Evolutionary conservation across 1,139 yeast species (phyloP).

Genomic region (Kurtzmaniella quercitrusa): DNA sequence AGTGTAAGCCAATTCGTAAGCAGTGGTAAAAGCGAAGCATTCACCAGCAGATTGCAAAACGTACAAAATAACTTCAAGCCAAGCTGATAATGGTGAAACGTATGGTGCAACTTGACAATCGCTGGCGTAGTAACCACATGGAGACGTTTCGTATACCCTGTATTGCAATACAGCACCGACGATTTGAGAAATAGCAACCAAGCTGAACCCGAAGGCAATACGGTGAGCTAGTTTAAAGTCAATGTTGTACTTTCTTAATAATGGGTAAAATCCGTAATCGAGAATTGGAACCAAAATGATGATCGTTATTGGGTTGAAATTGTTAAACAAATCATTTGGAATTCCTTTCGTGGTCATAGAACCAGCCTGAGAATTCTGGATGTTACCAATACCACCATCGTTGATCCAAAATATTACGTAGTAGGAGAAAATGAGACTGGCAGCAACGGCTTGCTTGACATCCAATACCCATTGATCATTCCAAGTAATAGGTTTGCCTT

Average conservation of each 20-base stretch:
- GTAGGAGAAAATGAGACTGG: conserved; percentile 61
- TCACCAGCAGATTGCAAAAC: conserved; percentile 61
- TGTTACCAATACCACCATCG: conserved; percentile 62
- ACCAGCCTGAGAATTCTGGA: conserved; percentile 63
- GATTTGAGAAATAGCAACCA: conserved; percentile 35
- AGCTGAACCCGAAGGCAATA: conserved; percentile 31
- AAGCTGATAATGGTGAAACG: conserved; percentile 51
- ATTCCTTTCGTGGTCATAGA: conserved; percentile 63
- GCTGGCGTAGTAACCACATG: conserved; percentile 41
- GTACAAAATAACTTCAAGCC: conserved; percentile 51
- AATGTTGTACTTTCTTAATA: conserved; percentile 44
- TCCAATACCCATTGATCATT: conserved; percentile 59
- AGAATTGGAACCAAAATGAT: conserved; percentile 61
- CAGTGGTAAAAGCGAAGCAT: conserved; percentile 65
- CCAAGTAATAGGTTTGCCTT: conserved; percentile 37
- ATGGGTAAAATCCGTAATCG: conserved; percentile 55
- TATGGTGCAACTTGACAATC: conserved; percentile 38
- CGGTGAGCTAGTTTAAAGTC: conserved; percentile 35
- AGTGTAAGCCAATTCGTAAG: conserved; percentile 67
- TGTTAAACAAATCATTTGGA: conserved; percentile 67
- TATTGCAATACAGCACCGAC: conserved; percentile 39
- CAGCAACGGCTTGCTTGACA: conserved; percentile 51
- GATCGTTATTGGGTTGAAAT: conserved; percentile 65
- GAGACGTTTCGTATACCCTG: conserved; percentile 30
- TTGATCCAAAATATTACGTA: conserved; percentile 59